Evolutionary conservation across 345 rosid species (phyloP), one percentile per base, ranked within the genome.

Genomic region (Linum tenue): DNA sequence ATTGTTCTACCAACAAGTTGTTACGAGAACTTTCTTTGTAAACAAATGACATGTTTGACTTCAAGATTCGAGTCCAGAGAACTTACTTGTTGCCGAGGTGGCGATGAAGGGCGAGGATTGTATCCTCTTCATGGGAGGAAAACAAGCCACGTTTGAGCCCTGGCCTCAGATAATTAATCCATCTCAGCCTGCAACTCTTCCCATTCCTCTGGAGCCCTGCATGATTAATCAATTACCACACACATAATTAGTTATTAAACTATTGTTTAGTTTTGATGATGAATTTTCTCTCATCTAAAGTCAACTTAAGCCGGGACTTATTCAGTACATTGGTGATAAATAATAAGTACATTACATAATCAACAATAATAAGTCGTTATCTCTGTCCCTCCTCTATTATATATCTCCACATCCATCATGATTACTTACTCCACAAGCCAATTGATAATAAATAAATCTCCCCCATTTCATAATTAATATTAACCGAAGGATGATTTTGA

Each of bases 151-250:
- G 73, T 76, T 86, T 92, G 39, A 92, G 69, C 1, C 98, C 97
- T 56, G 98, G 98, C 58, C 87, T 83, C 70, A 92, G 74, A 1
- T 22, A 22, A 22, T 22, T 22, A 22, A 22, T 22, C 31, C 31
- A 22, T 22, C 31, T 22, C 31, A 22, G 31, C 31, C 31, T 22
- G 31, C 31, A 22, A 22, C 98, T 90, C 78, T 92, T 92, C 41
- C 98, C 98, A 61, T 87, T 92, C 74, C 98, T 84, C 66, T 78
- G 89, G 76, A 90, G 63, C 4, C 97, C 98, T 92, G 84, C 70
- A 43, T 15, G 12, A 35, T 5, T 53, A 7, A 7, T 39, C 37
- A 17, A 22, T 22, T 22, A 22, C 31, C 31, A 22, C 31, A 22
- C 31, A 62, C 5, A 44, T 6, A 16, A 14, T 5, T 31, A 55